A percentile compares a stretch with the other conserved stretches of the same genome.
These are phyloP conservation scores for Colletotrichum salicis DNA, from an alignment of 2,329 filamentous ascomycete genomes.

Conservation along the genomic window DNA sequence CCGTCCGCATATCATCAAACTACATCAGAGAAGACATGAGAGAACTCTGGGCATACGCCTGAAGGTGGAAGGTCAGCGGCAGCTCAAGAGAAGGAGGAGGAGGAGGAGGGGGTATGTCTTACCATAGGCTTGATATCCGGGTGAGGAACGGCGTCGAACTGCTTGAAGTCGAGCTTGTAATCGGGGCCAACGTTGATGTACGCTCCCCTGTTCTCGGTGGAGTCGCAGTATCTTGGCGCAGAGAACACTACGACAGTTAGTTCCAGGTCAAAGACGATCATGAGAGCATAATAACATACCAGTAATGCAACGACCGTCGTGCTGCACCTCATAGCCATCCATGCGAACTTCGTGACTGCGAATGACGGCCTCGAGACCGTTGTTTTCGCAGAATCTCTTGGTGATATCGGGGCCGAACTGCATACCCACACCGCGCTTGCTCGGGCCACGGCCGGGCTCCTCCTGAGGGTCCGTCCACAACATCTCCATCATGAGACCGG, in stretches of 20 bases:
- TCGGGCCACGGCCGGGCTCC: constrained; percentile 85
- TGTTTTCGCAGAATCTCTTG: constrained; percentile 95
- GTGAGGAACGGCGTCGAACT: constrained; percentile 97
- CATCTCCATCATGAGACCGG: constrained; percentile 99
- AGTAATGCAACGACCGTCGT: constrained; percentile 94
- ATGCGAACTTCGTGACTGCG: constrained; percentile 98
- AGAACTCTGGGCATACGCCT: constrained; percentile 85
- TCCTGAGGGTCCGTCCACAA: constrained; percentile 97
- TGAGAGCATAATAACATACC: constrained; percentile 59
- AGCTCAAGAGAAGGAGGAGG: constrained; percentile 15
- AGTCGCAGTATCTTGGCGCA: constrained; percentile 96
- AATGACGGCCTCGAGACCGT: constrained; percentile 93
- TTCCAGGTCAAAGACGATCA: constrained; percentile 22
- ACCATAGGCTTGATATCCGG: constrained; percentile 95
- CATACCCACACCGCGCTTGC: constrained; percentile 95
- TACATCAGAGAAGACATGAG: constrained; percentile 82
- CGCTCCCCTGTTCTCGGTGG: constrained; percentile 96
- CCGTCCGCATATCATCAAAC: background rate
- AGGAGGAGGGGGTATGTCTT: constrained; percentile 40
- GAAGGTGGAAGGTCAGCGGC: constrained; percentile 41
- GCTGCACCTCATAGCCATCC: constrained; percentile 99
- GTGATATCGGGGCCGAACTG: constrained; percentile 98
- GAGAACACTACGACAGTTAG: constrained; percentile 79
- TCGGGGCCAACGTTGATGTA: constrained; percentile 97
- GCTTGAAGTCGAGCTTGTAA: constrained; percentile 89